Evolutionary conservation across 306 rosid species (phyloP).

Genomic region (Prunus armeniaca): DNA sequence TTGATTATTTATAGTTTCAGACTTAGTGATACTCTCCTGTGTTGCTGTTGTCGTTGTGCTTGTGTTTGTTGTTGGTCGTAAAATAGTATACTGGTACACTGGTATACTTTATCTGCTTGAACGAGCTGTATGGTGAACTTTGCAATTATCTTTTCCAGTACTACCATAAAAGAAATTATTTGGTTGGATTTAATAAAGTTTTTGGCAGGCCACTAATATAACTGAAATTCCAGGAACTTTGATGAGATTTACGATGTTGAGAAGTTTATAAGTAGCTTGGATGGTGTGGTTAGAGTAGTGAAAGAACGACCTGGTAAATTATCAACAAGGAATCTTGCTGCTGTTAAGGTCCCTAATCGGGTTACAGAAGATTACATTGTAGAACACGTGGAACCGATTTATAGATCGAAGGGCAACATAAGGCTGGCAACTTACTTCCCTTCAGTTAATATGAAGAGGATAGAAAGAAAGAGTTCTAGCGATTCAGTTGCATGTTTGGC

Average conservation of each 20-base stretch:
- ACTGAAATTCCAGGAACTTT: slow-evolving; percentile 60
- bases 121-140: neutral
- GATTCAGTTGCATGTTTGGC: slow-evolving; percentile 86
- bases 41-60: slow-evolving; percentile 11
- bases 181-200: neutral
- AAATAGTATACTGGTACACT: neutral
- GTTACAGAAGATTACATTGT: slow-evolving; percentile 79
- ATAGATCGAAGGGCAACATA: slow-evolving; percentile 63
- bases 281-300: slow-evolving; percentile 74
- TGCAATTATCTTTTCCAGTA: neutral
- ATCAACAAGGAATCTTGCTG: slow-evolving; percentile 67
- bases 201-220: slow-evolving; percentile 13
- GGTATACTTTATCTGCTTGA: neutral
- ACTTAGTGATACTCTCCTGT: neutral
- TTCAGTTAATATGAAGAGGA: slow-evolving; percentile 82
- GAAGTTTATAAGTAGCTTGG: slow-evolving; percentile 66
- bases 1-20: neutral
- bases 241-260: slow-evolving; percentile 80
- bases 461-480: slow-evolving; percentile 42
- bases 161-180: neutral
- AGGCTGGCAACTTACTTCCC: slow-evolving; percentile 93
- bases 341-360: slow-evolving; percentile 87
- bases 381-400: slow-evolving; percentile 74
- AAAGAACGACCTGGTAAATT: slow-evolving; percentile 62
- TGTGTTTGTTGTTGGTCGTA: neutral